Evolutionary conservation across 257 asterid genomes (phyloP), one percentile per base, ranked within the genome.

Genomic region (Petunia axillaris): DNA sequence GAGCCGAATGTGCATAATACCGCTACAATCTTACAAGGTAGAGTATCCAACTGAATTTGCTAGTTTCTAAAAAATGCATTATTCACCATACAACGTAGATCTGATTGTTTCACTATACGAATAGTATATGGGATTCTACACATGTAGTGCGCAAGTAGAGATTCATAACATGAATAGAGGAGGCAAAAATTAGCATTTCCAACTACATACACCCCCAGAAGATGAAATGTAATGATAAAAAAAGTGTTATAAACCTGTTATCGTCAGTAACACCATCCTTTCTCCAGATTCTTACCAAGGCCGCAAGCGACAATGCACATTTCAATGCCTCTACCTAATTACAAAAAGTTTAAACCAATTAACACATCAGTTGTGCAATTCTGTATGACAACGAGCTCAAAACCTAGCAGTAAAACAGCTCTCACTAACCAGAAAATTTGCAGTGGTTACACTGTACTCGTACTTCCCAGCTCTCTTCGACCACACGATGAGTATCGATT

Each of bases 401-500:
- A 52, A 73, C 36, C 50, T 48, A 44, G 13, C 52, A 3, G 43
- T 36, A 13, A 76, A 41, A 8, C 66, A 81, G 46, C 46, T 77
- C 50, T n/a, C 53, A 85, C 96, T 89, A 86, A 96, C 99, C 98
- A 96, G 70, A 90, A 96, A 96, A 81, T 96, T 96, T 53, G 98
- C 99, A 84, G 99, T 96, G 37, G 98, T 96, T 76, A 96, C 98
- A 60, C 99, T 96, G 86, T 96, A 96, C 88, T 96, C 98, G 35
- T 96, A 96, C 90, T 91, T 91, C 62, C 99, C 99, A 76, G 98
- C 98, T 84, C 99, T 89, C 93, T 96, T 96, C 55, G 99, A 96
- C 99, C 99, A 96, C 80, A 92, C 98, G 88, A 96, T 96, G 80
- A 96, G 98, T 88, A 96, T 96, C 77, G 98, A 91, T 89, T 96